Base-by-base conservation (phyloP, 768 basidiomycete species). In the Hysterangium stoloniferum region DNA sequence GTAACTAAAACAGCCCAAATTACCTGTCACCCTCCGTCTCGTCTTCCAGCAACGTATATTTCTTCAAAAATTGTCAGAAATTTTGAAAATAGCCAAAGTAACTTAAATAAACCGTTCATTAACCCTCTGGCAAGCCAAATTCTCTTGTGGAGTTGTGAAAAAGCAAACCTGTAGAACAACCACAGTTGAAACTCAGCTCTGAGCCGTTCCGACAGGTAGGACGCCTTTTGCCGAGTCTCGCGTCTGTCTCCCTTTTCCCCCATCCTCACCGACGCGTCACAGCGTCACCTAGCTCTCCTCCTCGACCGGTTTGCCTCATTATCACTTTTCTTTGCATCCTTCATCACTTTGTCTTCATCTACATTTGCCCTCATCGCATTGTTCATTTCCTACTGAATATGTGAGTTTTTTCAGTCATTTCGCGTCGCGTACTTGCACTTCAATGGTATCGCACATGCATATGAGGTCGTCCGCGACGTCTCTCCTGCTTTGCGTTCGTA, bases 351-450 rank as follows among this genome's bases (percentile, higher is more conserved):
- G 15, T 20, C 40, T 42, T 20, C 22, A 20, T 42, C 40, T 42
- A 27, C 22, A 7, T 42, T 42, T 42, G 40, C 40, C 28, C 40
- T 42, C 37, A 17, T 40, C 40, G 40, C 40, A 27, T 42, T 42
- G 13, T 42, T 24, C 22, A 15, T 24, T 42, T 42, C 40, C 28
- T 42, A 27, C 28, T 5, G 22, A 15, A 6, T 22, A 20, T 42
- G 40, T 42, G 28, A 42, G 40, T 42, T 24, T 20, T 42, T 27
- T 34, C 33, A 27, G 28, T 17, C 27, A 29, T 11, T 6, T 45
- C 44, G 44, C 44, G 44, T 4, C 44, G 44, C 44, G 25, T 45
- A 8, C n/a, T n/a, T n/a, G n/a, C n/a, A n/a, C n/a, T 45, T 27
- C 22, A 20, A 34, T 34, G 33, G 33, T 17, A 17, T 9, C 17